These are phyloP conservation scores for Tolypocladium ophioglossoides DNA, from an alignment of 2,329 filamentous ascomycete genomes.

Conservation along the genomic window DNA sequence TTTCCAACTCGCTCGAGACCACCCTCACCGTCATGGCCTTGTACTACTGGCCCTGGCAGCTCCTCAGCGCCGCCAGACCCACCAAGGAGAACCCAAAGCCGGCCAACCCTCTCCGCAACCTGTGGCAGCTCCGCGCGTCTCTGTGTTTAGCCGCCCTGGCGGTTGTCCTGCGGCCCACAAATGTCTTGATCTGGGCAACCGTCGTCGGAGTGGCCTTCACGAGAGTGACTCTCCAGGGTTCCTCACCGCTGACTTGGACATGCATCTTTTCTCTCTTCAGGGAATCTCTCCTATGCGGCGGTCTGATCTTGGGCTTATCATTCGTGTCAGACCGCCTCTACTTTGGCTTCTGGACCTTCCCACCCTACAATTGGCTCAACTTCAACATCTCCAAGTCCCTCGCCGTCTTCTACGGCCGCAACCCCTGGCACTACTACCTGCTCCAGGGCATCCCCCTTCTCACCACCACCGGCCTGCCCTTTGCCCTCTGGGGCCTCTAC, in stretches of 20 bases:
- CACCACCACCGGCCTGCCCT: constrained; percentile 73
- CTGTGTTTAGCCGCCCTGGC: constrained; percentile 70
- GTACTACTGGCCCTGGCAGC: constrained; percentile 77
- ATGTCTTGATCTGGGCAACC: constrained; percentile 71
- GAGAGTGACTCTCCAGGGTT: constrained; percentile 19
- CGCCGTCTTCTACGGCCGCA: constrained; percentile 85
- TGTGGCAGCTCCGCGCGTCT: constrained; percentile 38
- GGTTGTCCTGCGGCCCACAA: constrained; percentile 81
- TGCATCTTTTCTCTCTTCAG: constrained; percentile 43
- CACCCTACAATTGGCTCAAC: constrained; percentile 74
- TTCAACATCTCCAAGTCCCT: constrained; percentile 86
- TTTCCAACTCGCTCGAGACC: constrained; percentile 92
- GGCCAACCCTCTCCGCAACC: constrained; percentile 12
- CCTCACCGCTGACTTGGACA: constrained; percentile 31
- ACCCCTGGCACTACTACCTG: constrained; percentile 87
- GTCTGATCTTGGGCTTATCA: constrained; percentile 51
- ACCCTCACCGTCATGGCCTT: constrained; percentile 73
- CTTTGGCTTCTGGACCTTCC: constrained; percentile 81
- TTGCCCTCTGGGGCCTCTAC: constrained; percentile 56
- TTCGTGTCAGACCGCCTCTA: constrained; percentile 62
- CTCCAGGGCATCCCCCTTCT: constrained; percentile 83
- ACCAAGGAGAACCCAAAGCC: constrained; percentile 29
- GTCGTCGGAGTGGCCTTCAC: constrained; percentile 42
- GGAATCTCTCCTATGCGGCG: constrained; percentile 55
- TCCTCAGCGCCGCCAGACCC: constrained; percentile 35